Conservation (phyloP, 148 eudicot genomes). For the Diospyros lotus region DNA sequence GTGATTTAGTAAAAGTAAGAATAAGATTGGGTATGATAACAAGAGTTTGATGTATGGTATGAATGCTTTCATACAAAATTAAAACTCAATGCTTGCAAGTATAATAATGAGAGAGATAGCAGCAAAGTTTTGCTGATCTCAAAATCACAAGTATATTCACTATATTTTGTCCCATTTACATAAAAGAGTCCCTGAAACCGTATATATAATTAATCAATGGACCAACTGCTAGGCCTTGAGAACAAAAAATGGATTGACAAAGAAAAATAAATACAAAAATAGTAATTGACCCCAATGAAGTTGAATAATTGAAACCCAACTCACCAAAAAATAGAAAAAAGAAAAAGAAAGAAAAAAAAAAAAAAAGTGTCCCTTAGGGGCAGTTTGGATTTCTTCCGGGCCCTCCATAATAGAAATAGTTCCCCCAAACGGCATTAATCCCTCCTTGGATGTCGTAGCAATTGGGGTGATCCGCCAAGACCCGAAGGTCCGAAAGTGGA, state of each 20-base stretch:
- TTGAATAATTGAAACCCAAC: not conserved
- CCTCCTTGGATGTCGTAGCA: slow-evolving; percentile 72
- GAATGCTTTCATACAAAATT: too few relatives aligned
- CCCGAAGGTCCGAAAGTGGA: slow-evolving; percentile 45
- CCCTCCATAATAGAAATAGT: slow-evolving; percentile 79
- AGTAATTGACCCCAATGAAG: not conserved
- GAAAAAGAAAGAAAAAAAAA: not conserved
- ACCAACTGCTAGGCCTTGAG: not conserved
- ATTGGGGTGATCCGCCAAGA: slow-evolving; percentile 72
- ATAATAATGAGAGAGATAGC: not conserved
- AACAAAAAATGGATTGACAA: not conserved
- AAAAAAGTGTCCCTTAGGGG: slow-evolving; percentile 20
- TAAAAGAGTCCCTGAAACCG: not conserved
- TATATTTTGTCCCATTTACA: slow-evolving; percentile 10
- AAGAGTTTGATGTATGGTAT: too few relatives aligned
- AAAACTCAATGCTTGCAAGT: too few relatives aligned
- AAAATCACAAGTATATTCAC: slow-evolving; percentile 1
- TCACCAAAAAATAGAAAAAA: slow-evolving; percentile 2
- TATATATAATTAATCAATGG: not conserved
- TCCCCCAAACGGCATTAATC: slow-evolving; percentile 69
- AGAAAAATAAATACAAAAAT: slow-evolving; percentile 1
- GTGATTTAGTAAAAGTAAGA: too few relatives aligned
- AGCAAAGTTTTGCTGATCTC: not conserved
- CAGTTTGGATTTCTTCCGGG: slow-evolving; percentile 69
- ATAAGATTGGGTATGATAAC: too few relatives aligned